Percentiles rank a stretch among this genome's conserved stretches.
These are phyloP conservation scores for Iodosphaeria phyllophila DNA, from an alignment of 2,329 filamentous ascomycete genomes.

Conservation along the genomic window DNA sequence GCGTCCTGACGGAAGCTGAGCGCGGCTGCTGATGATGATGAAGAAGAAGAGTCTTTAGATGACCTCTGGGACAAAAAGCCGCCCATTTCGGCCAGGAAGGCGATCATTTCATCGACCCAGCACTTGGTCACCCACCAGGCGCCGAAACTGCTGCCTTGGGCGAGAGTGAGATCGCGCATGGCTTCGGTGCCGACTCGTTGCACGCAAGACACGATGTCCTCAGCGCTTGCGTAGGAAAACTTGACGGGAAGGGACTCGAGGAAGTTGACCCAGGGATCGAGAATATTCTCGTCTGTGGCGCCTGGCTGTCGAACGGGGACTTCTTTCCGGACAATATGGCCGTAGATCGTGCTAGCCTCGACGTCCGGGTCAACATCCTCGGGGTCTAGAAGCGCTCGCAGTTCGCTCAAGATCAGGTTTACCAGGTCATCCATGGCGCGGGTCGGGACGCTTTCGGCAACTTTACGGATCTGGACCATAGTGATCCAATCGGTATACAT, in stretches of 20 bases:
- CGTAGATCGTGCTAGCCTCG: conserved; percentile 41
- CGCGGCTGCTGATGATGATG: conserved; percentile 15
- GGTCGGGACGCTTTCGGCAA: conserved; percentile 43
- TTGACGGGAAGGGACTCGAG: conserved; percentile 46
- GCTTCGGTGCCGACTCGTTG: conserved; percentile 59
- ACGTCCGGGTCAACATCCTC: conserved; percentile 46
- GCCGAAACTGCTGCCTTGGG: conserved; percentile 64
- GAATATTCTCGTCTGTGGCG: conserved; percentile 33
- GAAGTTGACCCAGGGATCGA: conserved; percentile 65
- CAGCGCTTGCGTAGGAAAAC: conserved; percentile 56
- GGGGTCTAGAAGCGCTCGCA: conserved; percentile 53
- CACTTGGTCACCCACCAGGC: conserved; percentile 93
- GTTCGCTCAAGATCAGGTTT: conserved; percentile 41
- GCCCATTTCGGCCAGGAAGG: conserved; percentile 76
- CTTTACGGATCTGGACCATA: conserved; percentile 41
- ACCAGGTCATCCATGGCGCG: conserved; percentile 49
- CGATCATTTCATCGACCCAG: conserved; percentile 86
- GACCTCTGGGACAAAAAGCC: conserved; percentile 58
- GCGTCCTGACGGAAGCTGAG: conserved; percentile 16
- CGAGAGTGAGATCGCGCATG: conserved; percentile 64
- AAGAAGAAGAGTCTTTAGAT: too few species aligned
- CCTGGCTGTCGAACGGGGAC: conserved; percentile 21
- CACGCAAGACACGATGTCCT: conserved; percentile 59
- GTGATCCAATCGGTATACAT: conserved; percentile 90
- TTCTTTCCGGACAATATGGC: conserved; percentile 31